Base-by-base conservation (phyloP, 352 stramenopile genomes). In the Phytophthora agathidicida region DNA sequence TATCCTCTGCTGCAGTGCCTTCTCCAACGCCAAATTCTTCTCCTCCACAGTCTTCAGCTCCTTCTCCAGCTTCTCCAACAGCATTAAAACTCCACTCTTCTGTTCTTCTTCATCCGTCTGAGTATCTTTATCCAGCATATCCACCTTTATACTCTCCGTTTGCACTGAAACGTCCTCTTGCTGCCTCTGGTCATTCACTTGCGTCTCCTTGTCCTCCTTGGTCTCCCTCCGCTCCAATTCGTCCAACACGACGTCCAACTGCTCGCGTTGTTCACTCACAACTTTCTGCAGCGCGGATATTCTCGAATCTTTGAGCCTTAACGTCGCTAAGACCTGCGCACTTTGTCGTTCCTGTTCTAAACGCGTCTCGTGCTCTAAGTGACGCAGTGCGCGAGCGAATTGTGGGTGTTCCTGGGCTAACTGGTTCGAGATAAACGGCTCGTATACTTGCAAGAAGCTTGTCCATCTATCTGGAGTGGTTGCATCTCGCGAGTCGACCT, bases 191-290 rank as follows among this genome's bases (percentile, higher is more conserved):
- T 16, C 30, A 7, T 28, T 30, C n/a, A 62, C 38, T 19, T 67
- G 62, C 30, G 57, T 50, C 11, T 26, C 42, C 2, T 49, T 51
- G 28, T 71, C 56, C 32, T 53, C 49, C 20, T 52, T 67, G 5
- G 48, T 71, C 42, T 61, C 62, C 55, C 48, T 43, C 5, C 62
- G 62, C 49, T 67, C 62, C 45, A 71, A 17, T 38, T 71, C 62
- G 37, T 71, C 62, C 49, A 71, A 31, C 22, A 71, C 41, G 16
- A 71, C 56, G 33, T 71, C 62, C 30, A 71, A 20, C 44, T 71
- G 62, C 17, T 71, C 62, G 5, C 44, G 49, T 13, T 71, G 62
- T 33, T 67, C 56, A n/a, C 27, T 46, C 37, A 67, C 48, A 0
- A 51, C 3, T 24, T 35, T 67, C 19, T 63, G 56, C 30, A 71